A percentile compares a stretch with the other conserved stretches of the same genome.
phyloP scores from a whole-genome alignment of 768 basidiomycete genomes.

The Chalciporus piperatus region DNA sequence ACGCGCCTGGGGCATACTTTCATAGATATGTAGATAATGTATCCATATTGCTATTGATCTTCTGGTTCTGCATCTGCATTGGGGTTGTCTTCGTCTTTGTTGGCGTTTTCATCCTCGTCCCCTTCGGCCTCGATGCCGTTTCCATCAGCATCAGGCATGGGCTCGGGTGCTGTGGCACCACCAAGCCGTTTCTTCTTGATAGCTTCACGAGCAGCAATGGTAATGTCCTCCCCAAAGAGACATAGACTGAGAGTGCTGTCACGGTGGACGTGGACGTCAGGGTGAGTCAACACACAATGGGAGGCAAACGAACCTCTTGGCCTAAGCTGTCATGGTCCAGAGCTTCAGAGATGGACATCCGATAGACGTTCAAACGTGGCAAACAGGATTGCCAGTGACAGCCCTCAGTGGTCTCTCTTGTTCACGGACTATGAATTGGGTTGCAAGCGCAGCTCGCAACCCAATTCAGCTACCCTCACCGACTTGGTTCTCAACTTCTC shows the following conservation, averaged over 20 bases:
- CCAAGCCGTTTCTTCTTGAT: conserved; percentile 21
- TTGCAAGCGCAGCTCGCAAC: too few relatives aligned
- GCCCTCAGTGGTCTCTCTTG: too few relatives aligned
- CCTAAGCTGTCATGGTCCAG: too few relatives aligned
- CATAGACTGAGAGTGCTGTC: conserved; percentile 87
- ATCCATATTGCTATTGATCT: conserved; percentile 9
- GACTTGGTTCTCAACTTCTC: too few relatives aligned
- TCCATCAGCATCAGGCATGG: conserved; percentile 2
- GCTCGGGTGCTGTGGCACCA: neutral
- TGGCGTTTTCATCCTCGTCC: neutral
- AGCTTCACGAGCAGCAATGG: conserved; percentile 43
- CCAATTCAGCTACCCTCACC: too few relatives aligned
- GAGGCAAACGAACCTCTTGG: conserved; percentile 66
- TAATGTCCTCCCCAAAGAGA: conserved; percentile 79
- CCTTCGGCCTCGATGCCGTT: neutral
- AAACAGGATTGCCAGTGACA: too few relatives aligned
- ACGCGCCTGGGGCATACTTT: neutral
- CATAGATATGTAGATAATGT: conserved; percentile 6
- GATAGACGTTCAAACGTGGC: too few relatives aligned
- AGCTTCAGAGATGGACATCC: too few relatives aligned
- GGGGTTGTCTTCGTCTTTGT: conserved; percentile 1
- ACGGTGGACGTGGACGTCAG: neutral
- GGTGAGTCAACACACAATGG: neutral
- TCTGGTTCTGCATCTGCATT: conserved; percentile 6
- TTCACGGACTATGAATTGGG: too few relatives aligned